A percentile compares a stretch with the other conserved stretches of the same genome.
These are phyloP conservation scores for Nephelium lappaceum DNA, from an alignment of 345 rosid species.

Conservation along the genomic window DNA sequence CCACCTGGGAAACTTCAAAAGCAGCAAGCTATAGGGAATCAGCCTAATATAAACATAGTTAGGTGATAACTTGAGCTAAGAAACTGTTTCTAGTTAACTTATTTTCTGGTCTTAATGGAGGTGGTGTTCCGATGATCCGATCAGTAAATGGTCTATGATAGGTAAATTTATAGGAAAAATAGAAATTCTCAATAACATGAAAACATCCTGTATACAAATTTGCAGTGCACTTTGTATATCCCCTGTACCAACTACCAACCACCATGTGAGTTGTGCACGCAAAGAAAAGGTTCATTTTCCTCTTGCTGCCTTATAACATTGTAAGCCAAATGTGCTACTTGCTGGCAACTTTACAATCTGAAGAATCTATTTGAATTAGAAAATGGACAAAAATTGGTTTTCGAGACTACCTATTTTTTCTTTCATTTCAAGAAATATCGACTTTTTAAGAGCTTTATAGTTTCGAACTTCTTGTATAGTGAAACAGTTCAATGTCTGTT, in stretches of 20 bases:
- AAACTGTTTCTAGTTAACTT: background rate
- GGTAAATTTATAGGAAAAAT: background rate
- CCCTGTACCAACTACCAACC: background rate
- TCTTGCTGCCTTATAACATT: background rate
- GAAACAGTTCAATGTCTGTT: background rate
- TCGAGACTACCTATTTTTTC: background rate
- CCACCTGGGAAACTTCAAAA: background rate
- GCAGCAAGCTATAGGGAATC: background rate
- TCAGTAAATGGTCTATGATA: background rate
- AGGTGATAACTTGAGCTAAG: background rate
- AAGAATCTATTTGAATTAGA: conserved; percentile 1
- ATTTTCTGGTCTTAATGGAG: background rate
- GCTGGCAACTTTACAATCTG: background rate
- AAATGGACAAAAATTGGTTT: background rate
- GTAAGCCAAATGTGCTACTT: background rate
- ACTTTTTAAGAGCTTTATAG: too few species aligned
- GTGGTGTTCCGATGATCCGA: background rate
- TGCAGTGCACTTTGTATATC: background rate
- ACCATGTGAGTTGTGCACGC: background rate
- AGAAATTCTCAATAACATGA: background rate
- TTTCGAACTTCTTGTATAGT: too few species aligned
- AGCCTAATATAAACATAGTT: background rate
- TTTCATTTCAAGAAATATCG: background rate
- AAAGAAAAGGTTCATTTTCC: too few species aligned
- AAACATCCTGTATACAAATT: background rate